Base-by-base conservation (phyloP, 2,329 filamentous ascomycete genomes). In the Penicillium decumbens region DNA sequence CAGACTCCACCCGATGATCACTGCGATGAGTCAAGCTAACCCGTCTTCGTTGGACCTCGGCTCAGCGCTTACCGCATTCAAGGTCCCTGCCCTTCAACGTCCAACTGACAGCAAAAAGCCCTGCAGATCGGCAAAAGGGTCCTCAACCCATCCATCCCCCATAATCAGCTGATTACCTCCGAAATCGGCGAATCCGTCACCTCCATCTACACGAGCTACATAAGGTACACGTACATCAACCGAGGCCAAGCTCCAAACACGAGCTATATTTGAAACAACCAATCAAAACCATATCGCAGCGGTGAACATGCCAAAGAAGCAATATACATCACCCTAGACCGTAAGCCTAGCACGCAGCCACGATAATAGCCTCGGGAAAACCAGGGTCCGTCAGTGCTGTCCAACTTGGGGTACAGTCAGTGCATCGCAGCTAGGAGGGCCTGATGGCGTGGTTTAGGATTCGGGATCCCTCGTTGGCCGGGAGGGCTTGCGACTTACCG, bases 291-390 rank as follows among this genome's bases (percentile, higher is more conserved):
- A 25, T 2, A n/a, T 13, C 3, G 8, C 38, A 27, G 38, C 38
- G 13, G 20, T n/a, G 24, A 27, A n/a, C 3, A 24, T 12, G 24
- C 35, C 9, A 24, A 39, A 23, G 10, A 5, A 39, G 35, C 20
- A 39, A 40, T 3, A n/a, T 40, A 13, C 27, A 35, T 45, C 29
- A 24, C 50, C 27, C 30, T 20, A 49, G 45, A 15, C 39, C 9
- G 33, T 10, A 37, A 30, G 20, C 33, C 30, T 39, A 13, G n/a
- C 24, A 42, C 4, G 13, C 39, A 39, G 25, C 42, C 53, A 64
- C 61, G 61, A 63, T 55, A 64, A 64, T 53, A 51, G 37, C 55
- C 49, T 66, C 64, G 64, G 64, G 63, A 55, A 51, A 64, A 51
- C 37, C 52, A 66, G 64, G 64, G 55, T 50, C 29, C 24, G 20